Percentiles rank a stretch among this genome's conserved stretches.
Conservation (phyloP, 2,329 filamentous ascomycete genomes). For the Colletotrichum abscissum region DNA sequence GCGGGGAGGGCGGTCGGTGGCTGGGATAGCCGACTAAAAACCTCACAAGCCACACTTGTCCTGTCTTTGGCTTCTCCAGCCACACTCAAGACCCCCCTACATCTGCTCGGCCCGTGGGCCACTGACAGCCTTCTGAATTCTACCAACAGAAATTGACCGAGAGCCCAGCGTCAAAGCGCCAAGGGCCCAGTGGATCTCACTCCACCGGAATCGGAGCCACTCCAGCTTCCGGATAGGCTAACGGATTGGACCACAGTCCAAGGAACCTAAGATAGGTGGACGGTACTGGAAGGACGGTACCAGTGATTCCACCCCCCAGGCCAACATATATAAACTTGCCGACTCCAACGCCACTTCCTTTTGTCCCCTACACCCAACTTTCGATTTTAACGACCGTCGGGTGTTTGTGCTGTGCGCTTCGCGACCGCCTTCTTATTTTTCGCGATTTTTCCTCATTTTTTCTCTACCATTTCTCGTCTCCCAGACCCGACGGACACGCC, state of each 20-base stretch:
- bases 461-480: not conserved
- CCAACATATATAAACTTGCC: conserved; percentile 37
- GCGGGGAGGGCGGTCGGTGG: conserved; percentile 23
- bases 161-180: too few relatives aligned
- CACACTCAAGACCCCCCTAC: not conserved
- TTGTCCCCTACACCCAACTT: conserved; percentile 14
- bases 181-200: not conserved
- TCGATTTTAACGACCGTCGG: conserved; percentile 7
- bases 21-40: not conserved
- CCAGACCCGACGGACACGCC: not conserved
- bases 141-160: not conserved
- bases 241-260: not conserved
- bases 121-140: not conserved
- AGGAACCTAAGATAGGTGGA: not conserved
- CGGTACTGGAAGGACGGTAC: conserved; percentile 24
- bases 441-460: conserved; percentile 6
- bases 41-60: conserved; percentile 13
- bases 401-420: conserved; percentile 4
- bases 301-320: conserved; percentile 31
- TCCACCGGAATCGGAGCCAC: conserved; percentile 24
- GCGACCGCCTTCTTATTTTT: conserved; percentile 18
- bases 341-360: conserved; percentile 33
- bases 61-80: not conserved
- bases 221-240: conserved; percentile 15
- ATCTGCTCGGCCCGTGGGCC: not conserved